Percentiles rank a stretch among this genome's conserved stretches.
Conservation (phyloP, 225 moss, liverwort and hornwort genomes). For the Lunularia cruciata region DNA sequence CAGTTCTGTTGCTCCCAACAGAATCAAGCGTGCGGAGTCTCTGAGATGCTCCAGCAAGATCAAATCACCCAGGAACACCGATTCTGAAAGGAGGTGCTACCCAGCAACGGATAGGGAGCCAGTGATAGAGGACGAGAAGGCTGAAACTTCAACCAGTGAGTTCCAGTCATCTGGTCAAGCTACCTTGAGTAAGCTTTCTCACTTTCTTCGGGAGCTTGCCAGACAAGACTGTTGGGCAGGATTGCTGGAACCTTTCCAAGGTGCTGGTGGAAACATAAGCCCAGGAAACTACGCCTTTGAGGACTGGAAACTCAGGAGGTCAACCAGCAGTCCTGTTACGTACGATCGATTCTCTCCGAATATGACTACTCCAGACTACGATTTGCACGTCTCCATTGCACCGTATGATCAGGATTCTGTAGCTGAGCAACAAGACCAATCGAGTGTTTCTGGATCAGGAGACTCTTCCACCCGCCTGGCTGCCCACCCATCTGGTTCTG, state of each 20-base stretch:
- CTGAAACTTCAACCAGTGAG: neutral
- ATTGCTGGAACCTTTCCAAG: conserved; percentile 35
- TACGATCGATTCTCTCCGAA: neutral
- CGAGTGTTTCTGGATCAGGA: neutral
- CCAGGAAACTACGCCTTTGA: conserved; percentile 20
- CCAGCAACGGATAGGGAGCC: conserved; percentile 19
- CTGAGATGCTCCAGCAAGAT: neutral
- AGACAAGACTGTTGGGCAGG: conserved; percentile 36
- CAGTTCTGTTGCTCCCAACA: neutral
- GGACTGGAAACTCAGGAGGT: conserved; percentile 16
- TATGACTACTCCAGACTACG: conserved; percentile 6
- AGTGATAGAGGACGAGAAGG: neutral
- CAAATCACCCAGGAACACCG: neutral
- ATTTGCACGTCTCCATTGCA: conserved; percentile 8
- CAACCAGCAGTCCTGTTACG: neutral
- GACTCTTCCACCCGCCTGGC: neutral
- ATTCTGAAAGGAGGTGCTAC: conserved; percentile 19
- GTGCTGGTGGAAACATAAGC: conserved; percentile 14
- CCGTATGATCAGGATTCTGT: conserved; percentile 10
- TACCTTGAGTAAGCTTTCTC: conserved; percentile 29
- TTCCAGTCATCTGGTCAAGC: conserved; percentile 11
- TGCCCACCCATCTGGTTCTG: neutral
- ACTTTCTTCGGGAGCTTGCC: conserved; percentile 31
- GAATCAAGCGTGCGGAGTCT: neutral
- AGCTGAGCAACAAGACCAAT: neutral